Evolutionary conservation across 768 basidiomycete genomes (phyloP).

Genomic region (Candolleomyces efflorescens): DNA sequence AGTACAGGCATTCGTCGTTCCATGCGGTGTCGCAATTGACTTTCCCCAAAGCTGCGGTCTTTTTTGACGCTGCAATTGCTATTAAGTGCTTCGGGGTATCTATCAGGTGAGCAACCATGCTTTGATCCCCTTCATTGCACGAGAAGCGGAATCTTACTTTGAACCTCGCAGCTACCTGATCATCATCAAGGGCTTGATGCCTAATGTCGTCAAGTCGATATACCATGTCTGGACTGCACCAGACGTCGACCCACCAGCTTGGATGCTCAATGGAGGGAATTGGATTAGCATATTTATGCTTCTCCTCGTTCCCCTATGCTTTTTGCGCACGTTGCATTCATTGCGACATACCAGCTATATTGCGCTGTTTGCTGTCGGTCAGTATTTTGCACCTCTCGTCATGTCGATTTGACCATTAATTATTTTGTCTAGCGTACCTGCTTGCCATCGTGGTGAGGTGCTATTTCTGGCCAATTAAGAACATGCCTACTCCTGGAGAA

Average conservation of each 20-base stretch:
- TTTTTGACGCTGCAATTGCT: conserved; percentile 93
- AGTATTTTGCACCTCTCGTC: conserved; percentile 24
- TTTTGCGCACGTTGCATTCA: conserved; percentile 79
- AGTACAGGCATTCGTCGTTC: conserved; percentile 76
- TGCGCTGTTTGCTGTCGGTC: conserved; percentile 85
- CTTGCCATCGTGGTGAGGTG: conserved; percentile 75
- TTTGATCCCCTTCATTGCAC: not conserved
- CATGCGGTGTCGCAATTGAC: conserved; percentile 82
- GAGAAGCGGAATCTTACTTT: not conserved
- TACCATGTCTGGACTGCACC: conserved; percentile 73
- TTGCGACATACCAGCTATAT: conserved; percentile 90
- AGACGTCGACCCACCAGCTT: conserved; percentile 62
- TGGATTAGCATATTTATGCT: conserved; percentile 84
- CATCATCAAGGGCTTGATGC: conserved; percentile 91
- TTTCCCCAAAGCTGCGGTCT: conserved; percentile 81
- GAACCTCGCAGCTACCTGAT: conserved; percentile 65
- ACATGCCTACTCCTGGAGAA: conserved; percentile 60
- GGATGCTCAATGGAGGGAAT: conserved; percentile 70
- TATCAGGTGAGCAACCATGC: conserved; percentile 57
- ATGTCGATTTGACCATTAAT: not conserved
- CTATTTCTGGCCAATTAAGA: conserved; percentile 72
- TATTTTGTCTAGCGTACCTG: conserved; percentile 54
- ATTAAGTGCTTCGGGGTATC: conserved; percentile 97
- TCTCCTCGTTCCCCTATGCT: conserved; percentile 74
- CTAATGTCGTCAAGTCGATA: conserved; percentile 80